These are phyloP conservation scores for Populus hybrid DNA, from an alignment of 441 rosid species.

Conservation along the genomic window DNA sequence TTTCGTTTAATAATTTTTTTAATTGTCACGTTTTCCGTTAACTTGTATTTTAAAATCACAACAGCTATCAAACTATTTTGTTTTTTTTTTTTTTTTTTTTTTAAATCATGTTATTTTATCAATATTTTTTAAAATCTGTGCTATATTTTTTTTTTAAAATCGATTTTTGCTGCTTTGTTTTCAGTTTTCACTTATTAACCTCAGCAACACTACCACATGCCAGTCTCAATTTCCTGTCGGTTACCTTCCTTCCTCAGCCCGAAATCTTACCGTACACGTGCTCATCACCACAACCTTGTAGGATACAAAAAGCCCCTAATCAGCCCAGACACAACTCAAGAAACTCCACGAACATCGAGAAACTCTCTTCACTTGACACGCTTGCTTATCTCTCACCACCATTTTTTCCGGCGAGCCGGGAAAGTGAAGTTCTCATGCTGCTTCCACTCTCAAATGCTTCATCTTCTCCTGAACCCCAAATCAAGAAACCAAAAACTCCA, in stretches of 20 bases:
- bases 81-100: too few species aligned
- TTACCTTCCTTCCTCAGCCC: constrained; percentile 27
- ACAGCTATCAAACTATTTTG: too few species aligned
- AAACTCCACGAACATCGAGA: not conserved
- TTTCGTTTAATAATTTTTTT: too few species aligned
- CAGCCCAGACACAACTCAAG: not conserved
- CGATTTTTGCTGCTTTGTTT: not conserved
- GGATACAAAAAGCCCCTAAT: not conserved
- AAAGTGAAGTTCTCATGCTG: constrained; percentile 23
- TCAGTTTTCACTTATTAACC: not conserved
- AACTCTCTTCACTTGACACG: not conserved
- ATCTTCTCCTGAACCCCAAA: constrained; percentile 37
- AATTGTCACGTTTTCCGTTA: too few species aligned
- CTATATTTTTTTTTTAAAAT: too few species aligned
- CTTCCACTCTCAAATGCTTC: constrained; percentile 48
- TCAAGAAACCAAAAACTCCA: constrained; percentile 34
- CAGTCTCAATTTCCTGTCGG: constrained; percentile 37
- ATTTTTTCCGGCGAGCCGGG: not conserved
- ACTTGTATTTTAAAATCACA: too few species aligned
- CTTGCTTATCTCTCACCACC: not conserved
- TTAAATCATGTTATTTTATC: too few species aligned
- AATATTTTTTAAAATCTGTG: too few species aligned
- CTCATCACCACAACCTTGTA: not conserved
- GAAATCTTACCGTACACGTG: constrained; percentile 41
- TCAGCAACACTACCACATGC: constrained; percentile 28